These are phyloP conservation scores for Cerioporus squamosus DNA, from an alignment of 1,284 basidiomycete genomes.

Conservation along the genomic window DNA sequence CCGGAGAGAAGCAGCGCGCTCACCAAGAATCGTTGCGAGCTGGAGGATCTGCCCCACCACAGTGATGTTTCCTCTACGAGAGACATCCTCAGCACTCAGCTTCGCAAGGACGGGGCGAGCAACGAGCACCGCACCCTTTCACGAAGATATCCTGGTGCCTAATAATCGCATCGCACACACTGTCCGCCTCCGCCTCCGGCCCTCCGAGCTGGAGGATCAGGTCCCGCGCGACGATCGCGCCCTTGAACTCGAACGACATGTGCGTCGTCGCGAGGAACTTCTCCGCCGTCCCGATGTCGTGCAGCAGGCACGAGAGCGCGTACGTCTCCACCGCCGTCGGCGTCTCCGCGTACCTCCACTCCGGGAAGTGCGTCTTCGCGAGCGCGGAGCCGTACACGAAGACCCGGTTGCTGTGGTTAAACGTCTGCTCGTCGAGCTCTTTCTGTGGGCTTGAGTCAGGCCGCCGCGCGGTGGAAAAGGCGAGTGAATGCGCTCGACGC, in stretches of 20 bases:
- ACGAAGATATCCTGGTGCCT: conserved; percentile 64
- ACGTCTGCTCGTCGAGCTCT: conserved; percentile 53
- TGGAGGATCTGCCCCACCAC: conserved; percentile 57
- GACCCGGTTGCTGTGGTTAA: conserved; percentile 55
- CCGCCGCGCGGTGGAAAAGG: not conserved
- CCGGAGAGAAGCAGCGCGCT: too few relatives aligned
- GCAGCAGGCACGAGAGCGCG: conserved; percentile 55
- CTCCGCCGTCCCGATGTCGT: conserved; percentile 61
- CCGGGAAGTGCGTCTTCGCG: conserved; percentile 51
- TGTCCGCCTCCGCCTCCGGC: conserved; percentile 56
- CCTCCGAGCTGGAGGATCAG: conserved; percentile 49
- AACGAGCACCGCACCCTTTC: conserved; percentile 40
- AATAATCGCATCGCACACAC: conserved; percentile 60
- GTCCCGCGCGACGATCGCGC: conserved; percentile 57
- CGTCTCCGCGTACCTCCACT: conserved; percentile 45
- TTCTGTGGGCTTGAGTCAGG: conserved; percentile 32
- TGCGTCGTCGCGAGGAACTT: conserved; percentile 54
- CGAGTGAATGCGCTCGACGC: conserved; percentile 1
- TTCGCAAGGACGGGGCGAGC: not conserved
- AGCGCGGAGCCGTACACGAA: conserved; percentile 56
- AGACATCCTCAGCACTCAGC: not conserved
- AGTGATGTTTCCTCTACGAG: conserved; percentile 51
- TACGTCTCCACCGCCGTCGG: conserved; percentile 45
- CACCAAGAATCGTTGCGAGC: conserved; percentile 54
- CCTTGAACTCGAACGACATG: conserved; percentile 65